Conservation (phyloP, 129 eudicot species). For the Ambrosia artemisiifolia region DNA sequence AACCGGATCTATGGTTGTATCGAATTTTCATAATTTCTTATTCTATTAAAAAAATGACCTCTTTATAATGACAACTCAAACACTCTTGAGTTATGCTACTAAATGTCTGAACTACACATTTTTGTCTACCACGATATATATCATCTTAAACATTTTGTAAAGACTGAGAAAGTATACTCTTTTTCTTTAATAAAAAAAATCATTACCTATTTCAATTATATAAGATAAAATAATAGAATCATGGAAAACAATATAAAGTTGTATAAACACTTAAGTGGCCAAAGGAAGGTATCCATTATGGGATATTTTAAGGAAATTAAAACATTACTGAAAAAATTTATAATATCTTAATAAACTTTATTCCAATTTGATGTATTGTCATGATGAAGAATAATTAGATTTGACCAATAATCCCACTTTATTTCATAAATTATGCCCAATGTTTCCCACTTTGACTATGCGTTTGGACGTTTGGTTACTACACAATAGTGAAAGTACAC, state of each 20-base stretch:
- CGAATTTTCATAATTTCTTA: no score
- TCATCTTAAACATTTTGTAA: no score
- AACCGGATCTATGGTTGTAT: no score
- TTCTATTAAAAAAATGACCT: no score
- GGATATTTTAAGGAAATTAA: not conserved
- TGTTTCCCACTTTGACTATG: constrained; percentile 5
- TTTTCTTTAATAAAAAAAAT: no score
- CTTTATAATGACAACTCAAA: no score
- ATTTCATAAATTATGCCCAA: not conserved
- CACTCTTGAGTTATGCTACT: no score
- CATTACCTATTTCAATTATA: not conserved
- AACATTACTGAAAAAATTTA: not conserved
- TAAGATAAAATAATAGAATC: not conserved
- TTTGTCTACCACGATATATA: no score
- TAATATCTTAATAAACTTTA: not conserved
- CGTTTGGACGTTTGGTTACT: not conserved
- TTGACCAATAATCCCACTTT: constrained; percentile 22
- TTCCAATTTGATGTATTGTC: constrained; percentile 9
- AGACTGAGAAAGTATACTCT: no score
- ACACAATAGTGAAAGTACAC: not conserved
- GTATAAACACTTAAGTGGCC: not conserved
- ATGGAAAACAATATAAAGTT: not conserved
- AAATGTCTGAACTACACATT: no score
- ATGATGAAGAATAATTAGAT: constrained; percentile 22
- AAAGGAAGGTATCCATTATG: constrained; percentile 1